Base-by-base conservation (phyloP, 768 basidiomycete species). In the Hydnum rufescens region DNA sequence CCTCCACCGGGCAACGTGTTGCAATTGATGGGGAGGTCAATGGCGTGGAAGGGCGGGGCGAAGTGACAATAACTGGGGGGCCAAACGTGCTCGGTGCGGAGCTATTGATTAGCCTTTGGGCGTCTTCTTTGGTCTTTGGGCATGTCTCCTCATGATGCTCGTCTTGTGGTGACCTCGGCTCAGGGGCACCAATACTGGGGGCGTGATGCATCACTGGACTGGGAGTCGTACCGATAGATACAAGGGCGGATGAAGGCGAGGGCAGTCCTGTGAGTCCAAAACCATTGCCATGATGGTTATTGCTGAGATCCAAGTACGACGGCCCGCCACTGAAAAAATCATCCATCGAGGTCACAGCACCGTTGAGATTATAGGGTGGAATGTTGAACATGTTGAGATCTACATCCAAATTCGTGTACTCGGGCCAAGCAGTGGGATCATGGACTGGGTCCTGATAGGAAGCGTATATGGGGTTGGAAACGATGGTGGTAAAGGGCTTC, bases 401-500 rank as follows among this genome's bases (percentile, higher is more conserved):
- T 39, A 39, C 36, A 22, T 22, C 36, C 13, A 13, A 13, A 13
- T 39, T 13, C 13, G 13, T 22, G 22, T 39, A 39, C 13, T 39
- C 36, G 26, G 28, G 28, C 49, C 49, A 50, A 51, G 43, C 44
- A 13, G 26, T 16, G 44, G 44, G 44, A 67, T n/a, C 49, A 25
- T 6, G 19, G 22, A 57, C 60, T 5, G 70, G 65, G 51, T 70
- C 69, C 5, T 78, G 74, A 61, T 81, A 81, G n/a, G 84, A 83
- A 70, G 82, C 84, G 69, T 81, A 87, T 66, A 78, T 71, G 1
- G 86, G 84, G 57, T 87, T 87, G 65, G 72, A 78, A 49, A 84
- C 84, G 53, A 90, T 78, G 6, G 82, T 84, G 53, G 80, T 86
- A 64, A 76, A 86, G 1, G 77, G 73, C 6, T 32, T 50, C 13